Conservation (phyloP, 352 stramenopile genomes). For the Phytopythium chamaehyphon region DNA sequence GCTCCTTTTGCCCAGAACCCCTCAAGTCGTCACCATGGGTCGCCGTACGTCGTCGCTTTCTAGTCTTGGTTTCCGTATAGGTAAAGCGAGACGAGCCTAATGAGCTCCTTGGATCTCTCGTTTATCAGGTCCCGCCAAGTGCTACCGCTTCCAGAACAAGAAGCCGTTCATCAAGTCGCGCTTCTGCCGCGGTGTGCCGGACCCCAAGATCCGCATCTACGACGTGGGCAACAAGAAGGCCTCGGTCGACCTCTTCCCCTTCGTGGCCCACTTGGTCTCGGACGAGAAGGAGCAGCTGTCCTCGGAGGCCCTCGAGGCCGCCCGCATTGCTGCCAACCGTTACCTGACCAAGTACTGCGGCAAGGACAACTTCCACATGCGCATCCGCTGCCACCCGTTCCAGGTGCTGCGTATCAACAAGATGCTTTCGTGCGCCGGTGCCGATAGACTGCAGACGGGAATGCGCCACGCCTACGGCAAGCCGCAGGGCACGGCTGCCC, state of each 20-base stretch:
- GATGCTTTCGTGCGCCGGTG: slow-evolving; percentile 99
- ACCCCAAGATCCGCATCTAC: slow-evolving; percentile 98
- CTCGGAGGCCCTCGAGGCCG: slow-evolving; percentile 97
- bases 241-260: slow-evolving; percentile 98
- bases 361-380: slow-evolving; percentile 99
- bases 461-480: slow-evolving; percentile 99
- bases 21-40: slow-evolving; percentile 28
- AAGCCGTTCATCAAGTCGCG: slow-evolving; percentile 99
- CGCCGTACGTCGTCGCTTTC: slow-evolving; percentile 13
- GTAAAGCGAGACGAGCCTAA: too few relatives aligned
- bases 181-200: slow-evolving; percentile 99
- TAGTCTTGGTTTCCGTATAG: too few relatives aligned
- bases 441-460: slow-evolving; percentile 97
- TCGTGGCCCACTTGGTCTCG: slow-evolving; percentile 96
- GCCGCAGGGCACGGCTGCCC: slow-evolving; percentile 96
- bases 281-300: slow-evolving; percentile 95
- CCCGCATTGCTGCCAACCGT: slow-evolving; percentile 99
- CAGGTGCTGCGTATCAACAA: slow-evolving; percentile 99
- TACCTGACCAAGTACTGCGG: slow-evolving; percentile 97
- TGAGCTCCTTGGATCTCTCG: too few relatives aligned
- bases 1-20: slow-evolving; percentile 26
- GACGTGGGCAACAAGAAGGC: slow-evolving; percentile 99
- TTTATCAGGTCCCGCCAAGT: slow-evolving; percentile 91
- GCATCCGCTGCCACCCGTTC: slow-evolving; percentile 98
- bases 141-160: slow-evolving; percentile 99